Base-by-base conservation (phyloP, 2,329 filamentous ascomycete species). In the Davidsoniella australis region DNA sequence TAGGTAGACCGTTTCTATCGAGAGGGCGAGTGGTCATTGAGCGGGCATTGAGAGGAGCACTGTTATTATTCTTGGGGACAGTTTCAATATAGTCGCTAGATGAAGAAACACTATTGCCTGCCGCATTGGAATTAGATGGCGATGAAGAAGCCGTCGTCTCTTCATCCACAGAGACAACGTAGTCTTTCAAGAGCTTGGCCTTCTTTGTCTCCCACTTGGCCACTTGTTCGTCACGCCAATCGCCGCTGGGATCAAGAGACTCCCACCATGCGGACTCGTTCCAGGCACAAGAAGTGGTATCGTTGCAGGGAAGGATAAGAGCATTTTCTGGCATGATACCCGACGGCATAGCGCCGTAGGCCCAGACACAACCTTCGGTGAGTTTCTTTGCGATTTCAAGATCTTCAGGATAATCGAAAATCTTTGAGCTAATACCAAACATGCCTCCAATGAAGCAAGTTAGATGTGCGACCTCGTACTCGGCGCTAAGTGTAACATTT, bases 391-490 rank as follows among this genome's bases (percentile, higher is more conserved):
- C 80, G 24, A 76, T 68, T 55, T 78, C 74, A n/a, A 83, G 63
- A 57, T 83, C 78, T 20, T 71, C 67, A 2, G 71, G 67, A 1
- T 69, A 63, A 7, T 68, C 66, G 54, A 82, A 80, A 39, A 82
- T 71, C 58, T 76, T 78, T 41, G 75, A 75, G 29, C 73, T 76
- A 56, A 83, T 65, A 7, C 70, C 79, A 52, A 80, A 76, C 80
- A 83, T 83, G 57, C 78, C 80, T 33, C 80, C 80, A 37, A 80
- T 65, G 60, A 83, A 83, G 59, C 80, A 84, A 4, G 76, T 77
- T 47, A 82, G 64, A 58, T 82, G 76, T 0, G 73, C 70, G 5
- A 75, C 66, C 54, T 82, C 74, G 58, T 80, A 85, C 43, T 78
- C 63, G 12, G 68, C 69, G 17, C 48, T 54, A 10, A 67, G 58